Evolutionary conservation across 2,329 filamentous ascomycete genomes (phyloP), one percentile per base, ranked within the genome.

Genomic region (Penicillium nordicum): DNA sequence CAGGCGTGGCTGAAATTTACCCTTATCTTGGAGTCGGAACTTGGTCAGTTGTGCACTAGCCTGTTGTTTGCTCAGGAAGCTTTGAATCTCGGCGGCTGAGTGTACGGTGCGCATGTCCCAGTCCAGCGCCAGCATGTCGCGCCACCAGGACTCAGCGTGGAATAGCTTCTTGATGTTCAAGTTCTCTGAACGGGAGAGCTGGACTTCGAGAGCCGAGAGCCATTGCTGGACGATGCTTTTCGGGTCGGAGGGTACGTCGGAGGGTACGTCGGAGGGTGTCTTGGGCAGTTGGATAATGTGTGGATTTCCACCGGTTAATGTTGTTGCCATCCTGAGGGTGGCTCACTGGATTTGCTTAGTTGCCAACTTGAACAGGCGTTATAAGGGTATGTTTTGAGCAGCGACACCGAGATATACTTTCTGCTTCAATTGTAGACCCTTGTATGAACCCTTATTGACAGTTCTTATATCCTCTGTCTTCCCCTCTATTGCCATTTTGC

Each of bases 71-170:
- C 63, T 50, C 9, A 77, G 59, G 53, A 73, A 74, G 2, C 61
- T 58, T 23, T 66, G 57, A 23, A 76, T 75, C 6, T 67, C 65
- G 1, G 61, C 47, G n/a, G 63, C 63, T 3, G 64, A 67, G 34
- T 70, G 67, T 23, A 75, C 61, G 5, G 73, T 73, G 18, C 69
- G 74, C 49, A 75, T 66, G 37, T 76, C 71, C 74, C 74, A 76
- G 40, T 72, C 69, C 12, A 77, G 58, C 7, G 68, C 69, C n/a
- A 76, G 62, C 60, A 73, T 72, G 32, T 77, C 74, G 5, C 74
- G 70, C 72, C 74, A 76, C 69, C 72, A 76, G 10, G 74, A 74
- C n/a, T 74, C 72, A 18, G 61, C 40, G 14, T 75, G 71, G 46
- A 77, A 72, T 6, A 76, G 60, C 1, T 52, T 32, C 25, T 57